These are phyloP conservation scores for Debaryomyces prosopidis DNA, from an alignment of 805 yeast genomes.

Conservation along the genomic window DNA sequence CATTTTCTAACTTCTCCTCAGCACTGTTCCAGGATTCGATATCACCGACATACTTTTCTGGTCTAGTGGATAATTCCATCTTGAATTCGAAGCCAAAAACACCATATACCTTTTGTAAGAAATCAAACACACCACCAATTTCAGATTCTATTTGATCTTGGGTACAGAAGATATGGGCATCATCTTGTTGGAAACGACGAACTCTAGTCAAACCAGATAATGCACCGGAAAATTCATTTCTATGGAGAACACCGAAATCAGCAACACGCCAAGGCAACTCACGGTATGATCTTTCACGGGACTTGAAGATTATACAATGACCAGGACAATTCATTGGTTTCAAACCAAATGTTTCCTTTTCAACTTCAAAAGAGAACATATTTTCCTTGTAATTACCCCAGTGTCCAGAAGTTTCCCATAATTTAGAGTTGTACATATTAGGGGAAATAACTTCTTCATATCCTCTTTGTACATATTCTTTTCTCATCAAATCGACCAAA, in stretches of 20 bases:
- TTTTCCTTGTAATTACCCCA: slow-evolving; percentile 98
- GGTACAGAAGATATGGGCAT: slow-evolving; percentile 96
- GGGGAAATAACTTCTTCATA: slow-evolving; percentile 99
- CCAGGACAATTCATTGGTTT: slow-evolving; percentile 95
- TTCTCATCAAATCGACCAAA: slow-evolving; percentile 74
- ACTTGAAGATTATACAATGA: slow-evolving; percentile 89
- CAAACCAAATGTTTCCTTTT: slow-evolving; percentile 91
- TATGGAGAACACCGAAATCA: slow-evolving; percentile 94
- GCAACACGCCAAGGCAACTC: slow-evolving; percentile 99
- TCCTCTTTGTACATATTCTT: slow-evolving; percentile 89
- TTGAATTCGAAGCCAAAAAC: slow-evolving; percentile 92
- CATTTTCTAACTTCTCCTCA: slow-evolving; percentile 77
- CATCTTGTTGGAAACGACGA: slow-evolving; percentile 98
- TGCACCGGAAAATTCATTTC: slow-evolving; percentile 96
- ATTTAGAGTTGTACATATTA: slow-evolving; percentile 94
- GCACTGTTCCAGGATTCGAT: slow-evolving; percentile 92
- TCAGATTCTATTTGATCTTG: slow-evolving; percentile 87
- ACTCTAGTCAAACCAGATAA: slow-evolving; percentile 90
- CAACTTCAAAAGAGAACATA: slow-evolving; percentile 96
- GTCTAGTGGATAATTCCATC: slow-evolving; percentile 97
- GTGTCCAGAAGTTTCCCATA: slow-evolving; percentile 99
- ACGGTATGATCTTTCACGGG: slow-evolving; percentile 92
- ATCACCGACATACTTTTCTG: slow-evolving; percentile 95
- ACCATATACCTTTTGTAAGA: slow-evolving; percentile 83
- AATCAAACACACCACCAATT: slow-evolving; percentile 81